Conservation (phyloP, 768 basidiomycete species). For the Lactifluus pinguis region DNA sequence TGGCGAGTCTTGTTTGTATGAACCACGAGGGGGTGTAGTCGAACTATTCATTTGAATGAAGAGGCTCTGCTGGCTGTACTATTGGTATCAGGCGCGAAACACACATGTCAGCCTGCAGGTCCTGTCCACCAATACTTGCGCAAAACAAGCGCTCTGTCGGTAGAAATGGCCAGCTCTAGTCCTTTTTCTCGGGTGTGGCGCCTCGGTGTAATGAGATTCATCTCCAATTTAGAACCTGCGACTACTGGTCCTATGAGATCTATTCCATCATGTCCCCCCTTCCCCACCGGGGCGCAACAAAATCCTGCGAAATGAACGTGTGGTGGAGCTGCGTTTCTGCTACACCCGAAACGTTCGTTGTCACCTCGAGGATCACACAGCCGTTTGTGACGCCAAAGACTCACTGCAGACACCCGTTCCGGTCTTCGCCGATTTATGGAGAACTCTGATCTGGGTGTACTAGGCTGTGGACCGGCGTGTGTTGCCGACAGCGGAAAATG, state of each 20-base stretch:
- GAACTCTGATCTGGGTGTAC: not conserved
- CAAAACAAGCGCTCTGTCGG: not conserved
- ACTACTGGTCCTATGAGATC: not conserved
- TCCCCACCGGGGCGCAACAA: not conserved
- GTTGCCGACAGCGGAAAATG: not conserved
- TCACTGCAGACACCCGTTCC: slow-evolving; percentile 4
- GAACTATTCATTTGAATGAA: not conserved
- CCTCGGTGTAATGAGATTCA: not conserved
- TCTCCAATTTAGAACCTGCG: not conserved
- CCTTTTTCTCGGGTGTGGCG: not conserved
- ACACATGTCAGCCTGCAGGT: slow-evolving; percentile 15
- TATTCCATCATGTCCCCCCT: not conserved
- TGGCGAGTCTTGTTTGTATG: not conserved
- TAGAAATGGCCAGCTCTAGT: not conserved
- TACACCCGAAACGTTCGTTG: not conserved
- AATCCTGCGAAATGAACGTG: not conserved
- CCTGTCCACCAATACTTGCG: not conserved
- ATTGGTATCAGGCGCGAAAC: not conserved
- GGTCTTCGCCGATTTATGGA: not conserved
- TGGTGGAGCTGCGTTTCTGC: not conserved
- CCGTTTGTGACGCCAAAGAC: not conserved
- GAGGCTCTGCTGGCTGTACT: not conserved
- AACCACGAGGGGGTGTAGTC: not conserved
- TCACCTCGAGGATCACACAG: slow-evolving; percentile 4
- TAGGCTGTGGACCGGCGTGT: not conserved